Conservation (phyloP, 192 early-diverging fungal genomes). For the Gigaspora rosea region DNA sequence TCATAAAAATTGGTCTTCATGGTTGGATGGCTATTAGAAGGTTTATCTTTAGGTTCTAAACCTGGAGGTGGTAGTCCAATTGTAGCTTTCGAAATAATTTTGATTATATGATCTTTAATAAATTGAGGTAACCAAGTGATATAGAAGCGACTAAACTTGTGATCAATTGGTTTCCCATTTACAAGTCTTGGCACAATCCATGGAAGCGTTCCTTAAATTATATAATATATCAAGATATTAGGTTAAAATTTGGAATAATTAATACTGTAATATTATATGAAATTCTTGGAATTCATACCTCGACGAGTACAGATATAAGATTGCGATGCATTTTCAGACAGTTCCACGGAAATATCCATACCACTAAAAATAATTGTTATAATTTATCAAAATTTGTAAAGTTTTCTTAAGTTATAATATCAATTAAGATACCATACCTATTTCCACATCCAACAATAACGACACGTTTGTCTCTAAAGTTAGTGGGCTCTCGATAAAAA, state of each 20-base stretch:
- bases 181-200: background rate
- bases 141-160: background rate
- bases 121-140: background rate
- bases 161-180: background rate
- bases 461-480: conserved; percentile 53
- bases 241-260: too few species aligned
- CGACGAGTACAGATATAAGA: conserved; percentile 42
- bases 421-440: background rate
- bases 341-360: conserved; percentile 58
- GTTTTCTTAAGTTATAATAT: too few species aligned
- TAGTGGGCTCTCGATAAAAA: conserved; percentile 54
- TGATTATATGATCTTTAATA: conserved; percentile 41
- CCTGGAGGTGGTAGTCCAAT: conserved; percentile 11
- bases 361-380: conserved; percentile 34
- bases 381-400: too few species aligned
- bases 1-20: conserved; percentile 52
- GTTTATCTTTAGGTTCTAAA: conserved; percentile 43
- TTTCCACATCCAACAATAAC: conserved; percentile 62
- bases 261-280: too few species aligned
- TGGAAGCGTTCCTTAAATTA: conserved; percentile 4
- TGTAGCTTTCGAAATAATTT: conserved; percentile 19
- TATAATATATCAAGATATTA: background rate
- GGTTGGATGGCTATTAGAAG: conserved; percentile 48
- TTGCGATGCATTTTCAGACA: conserved; percentile 35
- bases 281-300: too few species aligned